phyloP scores from a whole-genome alignment of 257 asterid species.

The Fraxinus excelsior region DNA sequence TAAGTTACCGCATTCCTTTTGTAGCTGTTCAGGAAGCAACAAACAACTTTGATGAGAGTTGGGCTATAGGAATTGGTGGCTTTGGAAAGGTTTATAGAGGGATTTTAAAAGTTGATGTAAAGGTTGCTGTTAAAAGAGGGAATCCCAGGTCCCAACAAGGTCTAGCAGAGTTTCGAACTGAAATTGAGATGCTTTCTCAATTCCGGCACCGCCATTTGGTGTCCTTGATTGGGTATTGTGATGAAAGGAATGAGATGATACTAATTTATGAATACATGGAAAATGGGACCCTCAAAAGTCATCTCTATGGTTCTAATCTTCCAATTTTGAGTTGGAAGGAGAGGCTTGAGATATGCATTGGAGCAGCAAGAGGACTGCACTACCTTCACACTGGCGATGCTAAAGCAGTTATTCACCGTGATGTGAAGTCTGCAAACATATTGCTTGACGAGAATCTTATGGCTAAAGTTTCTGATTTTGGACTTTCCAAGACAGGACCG shows the following conservation, averaged over 20 bases:
- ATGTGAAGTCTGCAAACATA: slow-evolving; percentile 64
- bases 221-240: slow-evolving; percentile 32
- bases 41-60: slow-evolving; percentile 49
- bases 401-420: slow-evolving; percentile 57
- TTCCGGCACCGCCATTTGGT: slow-evolving; percentile 20
- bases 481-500: slow-evolving; percentile 61
- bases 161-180: slow-evolving; percentile 51
- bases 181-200: slow-evolving; percentile 41
- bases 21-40: slow-evolving; percentile 56
- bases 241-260: slow-evolving; percentile 59
- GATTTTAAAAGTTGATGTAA: slow-evolving; percentile 35
- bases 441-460: slow-evolving; percentile 56
- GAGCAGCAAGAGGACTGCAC: slow-evolving; percentile 60
- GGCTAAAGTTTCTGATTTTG: slow-evolving; percentile 65
- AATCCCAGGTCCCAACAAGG: slow-evolving; percentile 57
- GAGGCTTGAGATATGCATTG: slow-evolving; percentile 66
- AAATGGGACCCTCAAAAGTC: slow-evolving; percentile 55
- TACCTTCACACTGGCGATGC: slow-evolving; percentile 59
- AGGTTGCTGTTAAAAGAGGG: slow-evolving; percentile 57
- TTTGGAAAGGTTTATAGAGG: slow-evolving; percentile 62
- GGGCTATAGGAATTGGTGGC: slow-evolving; percentile 57
- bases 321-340: slow-evolving; percentile 59
- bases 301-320: slow-evolving; percentile 45
- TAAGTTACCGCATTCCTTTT: slow-evolving; percentile 59
- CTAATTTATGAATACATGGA: slow-evolving; percentile 67